Conservation (phyloP, 768 basidiomycete species). For the Agrocybe praecox region DNA sequence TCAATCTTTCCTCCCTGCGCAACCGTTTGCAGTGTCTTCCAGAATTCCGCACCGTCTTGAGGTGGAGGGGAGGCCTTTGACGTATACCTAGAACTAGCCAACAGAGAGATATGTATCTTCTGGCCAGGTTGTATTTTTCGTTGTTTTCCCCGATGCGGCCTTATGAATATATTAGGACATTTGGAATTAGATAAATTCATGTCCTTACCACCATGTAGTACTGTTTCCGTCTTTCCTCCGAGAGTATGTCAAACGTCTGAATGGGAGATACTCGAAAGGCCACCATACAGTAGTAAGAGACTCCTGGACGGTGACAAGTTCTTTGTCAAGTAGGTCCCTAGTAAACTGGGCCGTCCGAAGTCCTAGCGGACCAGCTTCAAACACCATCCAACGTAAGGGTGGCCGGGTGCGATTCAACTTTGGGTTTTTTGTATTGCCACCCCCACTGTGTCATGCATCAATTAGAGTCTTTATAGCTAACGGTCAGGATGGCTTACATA, state of each 20-base stretch:
- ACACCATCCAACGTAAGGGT: constrained; percentile 6
- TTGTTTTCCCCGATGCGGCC: constrained; percentile 3
- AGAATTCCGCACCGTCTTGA: neutral
- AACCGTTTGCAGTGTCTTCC: neutral
- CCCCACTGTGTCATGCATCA: neutral
- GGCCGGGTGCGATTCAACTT: neutral
- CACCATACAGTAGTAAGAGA: constrained; percentile 8
- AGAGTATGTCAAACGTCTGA: neutral
- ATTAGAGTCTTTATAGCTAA: neutral
- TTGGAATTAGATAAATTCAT: no score
- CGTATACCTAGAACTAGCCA: constrained; percentile 1
- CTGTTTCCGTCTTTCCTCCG: neutral
- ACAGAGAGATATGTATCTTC: constrained; percentile 12
- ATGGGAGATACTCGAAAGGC: constrained; percentile 12
- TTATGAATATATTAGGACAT: neutral
- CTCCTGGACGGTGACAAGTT: neutral
- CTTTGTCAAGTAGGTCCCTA: neutral
- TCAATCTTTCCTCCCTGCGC: neutral
- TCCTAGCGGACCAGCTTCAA: constrained; percentile 2
- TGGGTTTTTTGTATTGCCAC: neutral
- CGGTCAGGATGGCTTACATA: constrained; percentile 2
- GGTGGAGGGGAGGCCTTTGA: constrained; percentile 8
- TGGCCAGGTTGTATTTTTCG: constrained; percentile 16
- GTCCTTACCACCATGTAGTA: no score
- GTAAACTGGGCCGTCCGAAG: neutral